phyloP scores from a whole-genome alignment of 306 rosid genomes.

The Heteromeles arbutifolia region DNA sequence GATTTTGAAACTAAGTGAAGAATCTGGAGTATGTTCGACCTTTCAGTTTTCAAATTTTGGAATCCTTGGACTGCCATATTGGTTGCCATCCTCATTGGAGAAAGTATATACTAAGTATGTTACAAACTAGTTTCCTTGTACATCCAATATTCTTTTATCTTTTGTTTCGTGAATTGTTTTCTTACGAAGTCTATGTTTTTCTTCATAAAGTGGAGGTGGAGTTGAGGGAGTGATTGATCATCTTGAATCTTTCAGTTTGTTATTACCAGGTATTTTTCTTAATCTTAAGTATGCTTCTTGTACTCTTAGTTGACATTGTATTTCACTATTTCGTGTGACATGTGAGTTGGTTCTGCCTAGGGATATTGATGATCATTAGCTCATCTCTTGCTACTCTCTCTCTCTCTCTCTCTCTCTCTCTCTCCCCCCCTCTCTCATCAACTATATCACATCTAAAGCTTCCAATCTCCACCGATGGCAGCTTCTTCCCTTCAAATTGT shows the following conservation, averaged over 20 bases:
- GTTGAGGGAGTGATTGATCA: conserved; percentile 52
- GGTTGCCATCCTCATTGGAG: conserved; percentile 60
- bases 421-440: no score
- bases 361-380: no score
- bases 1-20: conserved; percentile 54
- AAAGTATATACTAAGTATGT: conserved; percentile 52
- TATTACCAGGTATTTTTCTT: conserved; percentile 65
- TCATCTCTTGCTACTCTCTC: no score
- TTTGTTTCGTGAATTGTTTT: background rate
- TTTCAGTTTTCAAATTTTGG: conserved; percentile 67
- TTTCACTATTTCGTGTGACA: background rate
- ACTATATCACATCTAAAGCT: no score
- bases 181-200: background rate
- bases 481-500: no score
- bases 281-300: conserved; percentile 21
- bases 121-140: background rate
- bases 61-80: conserved; percentile 79
- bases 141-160: background rate
- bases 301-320: background rate
- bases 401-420: no score
- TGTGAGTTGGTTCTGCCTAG: background rate
- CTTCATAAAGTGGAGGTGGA: conserved; percentile 43
- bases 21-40: conserved; percentile 42
- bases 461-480: no score
- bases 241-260: conserved; percentile 53